Evolutionary conservation across 2,329 filamentous ascomycete genomes (phyloP).

Genomic region (Fusarium drepaniforme): DNA sequence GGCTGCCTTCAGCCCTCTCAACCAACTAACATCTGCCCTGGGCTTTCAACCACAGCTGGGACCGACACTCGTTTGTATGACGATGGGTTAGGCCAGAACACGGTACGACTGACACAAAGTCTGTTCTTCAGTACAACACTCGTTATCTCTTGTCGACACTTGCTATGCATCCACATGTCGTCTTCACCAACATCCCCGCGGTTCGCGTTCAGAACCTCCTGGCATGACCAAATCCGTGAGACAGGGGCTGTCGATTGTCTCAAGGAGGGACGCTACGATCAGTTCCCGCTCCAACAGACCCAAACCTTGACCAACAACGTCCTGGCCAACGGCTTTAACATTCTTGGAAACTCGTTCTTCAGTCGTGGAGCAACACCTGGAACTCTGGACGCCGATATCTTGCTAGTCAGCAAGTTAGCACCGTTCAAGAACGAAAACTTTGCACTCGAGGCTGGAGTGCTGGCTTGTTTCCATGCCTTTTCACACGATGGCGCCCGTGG

Average conservation of each 20-base stretch:
- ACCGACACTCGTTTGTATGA: not conserved
- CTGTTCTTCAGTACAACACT: not conserved
- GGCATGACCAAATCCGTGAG: slow-evolving; percentile 21
- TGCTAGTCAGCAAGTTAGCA: slow-evolving; percentile 5
- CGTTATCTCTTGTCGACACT: not conserved
- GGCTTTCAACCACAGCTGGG: slow-evolving; percentile 1
- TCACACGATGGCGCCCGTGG: slow-evolving; percentile 4
- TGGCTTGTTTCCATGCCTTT: slow-evolving; percentile 24
- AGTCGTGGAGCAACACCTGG: slow-evolving; percentile 12
- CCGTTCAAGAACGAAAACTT: slow-evolving; percentile 11
- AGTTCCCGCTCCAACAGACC: slow-evolving; percentile 16
- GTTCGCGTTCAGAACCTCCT: slow-evolving; percentile 5
- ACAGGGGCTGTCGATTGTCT: slow-evolving; percentile 21
- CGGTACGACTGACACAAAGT: not conserved
- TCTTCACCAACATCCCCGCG: slow-evolving; percentile 18
- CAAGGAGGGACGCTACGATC: slow-evolving; percentile 12
- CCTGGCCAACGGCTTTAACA: not conserved
- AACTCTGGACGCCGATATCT: slow-evolving; percentile 14
- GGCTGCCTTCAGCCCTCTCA: slow-evolving; percentile 1
- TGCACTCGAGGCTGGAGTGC: slow-evolving; percentile 12
- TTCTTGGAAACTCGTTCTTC: slow-evolving; percentile 6
- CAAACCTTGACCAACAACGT: slow-evolving; percentile 12
- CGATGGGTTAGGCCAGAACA: not conserved
- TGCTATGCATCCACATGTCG: slow-evolving; percentile 20
- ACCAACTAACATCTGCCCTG: not conserved